These are phyloP conservation scores for Globisporangium nunn DNA, from an alignment of 352 stramenopile genomes.

Conservation along the genomic window DNA sequence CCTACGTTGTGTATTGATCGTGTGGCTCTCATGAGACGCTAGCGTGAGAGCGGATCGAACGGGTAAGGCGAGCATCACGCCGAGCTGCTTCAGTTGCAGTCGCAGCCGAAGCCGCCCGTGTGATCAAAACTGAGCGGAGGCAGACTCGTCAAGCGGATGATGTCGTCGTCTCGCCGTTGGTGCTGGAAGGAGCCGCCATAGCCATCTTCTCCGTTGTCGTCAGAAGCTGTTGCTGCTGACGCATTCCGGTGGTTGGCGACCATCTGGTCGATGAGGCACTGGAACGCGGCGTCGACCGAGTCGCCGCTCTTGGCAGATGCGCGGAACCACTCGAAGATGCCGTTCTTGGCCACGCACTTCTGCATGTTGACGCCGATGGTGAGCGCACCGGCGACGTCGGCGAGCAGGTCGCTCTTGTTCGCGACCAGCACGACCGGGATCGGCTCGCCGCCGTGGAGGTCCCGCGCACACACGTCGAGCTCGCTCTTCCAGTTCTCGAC, in stretches of 20 bases:
- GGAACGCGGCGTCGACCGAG: constrained; percentile 49
- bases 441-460: constrained; percentile 26
- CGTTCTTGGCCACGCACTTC: constrained; percentile 67
- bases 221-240: not conserved
- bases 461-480: constrained; percentile 56
- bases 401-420: constrained; percentile 83
- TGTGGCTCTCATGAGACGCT: too few relatives aligned
- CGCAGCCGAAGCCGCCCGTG: constrained; percentile 24
- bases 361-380: constrained; percentile 80
- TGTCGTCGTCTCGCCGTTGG: constrained; percentile 11
- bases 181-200: not conserved
- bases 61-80: too few relatives aligned
- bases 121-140: constrained; percentile 13
- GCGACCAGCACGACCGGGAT: constrained; percentile 80
- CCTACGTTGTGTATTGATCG: too few relatives aligned
- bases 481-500: constrained; percentile 79
- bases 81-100: constrained; percentile 26
- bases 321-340: constrained; percentile 76
- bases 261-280: constrained; percentile 56
- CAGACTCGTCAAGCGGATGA: constrained; percentile 40
- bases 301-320: constrained; percentile 69
- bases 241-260: constrained; percentile 27
- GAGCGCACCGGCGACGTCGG: constrained; percentile 55
- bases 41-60: too few relatives aligned
- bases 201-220: not conserved